Evolutionary conservation across 768 basidiomycete genomes (phyloP).

Genomic region (Kwoniella bestiolae): DNA sequence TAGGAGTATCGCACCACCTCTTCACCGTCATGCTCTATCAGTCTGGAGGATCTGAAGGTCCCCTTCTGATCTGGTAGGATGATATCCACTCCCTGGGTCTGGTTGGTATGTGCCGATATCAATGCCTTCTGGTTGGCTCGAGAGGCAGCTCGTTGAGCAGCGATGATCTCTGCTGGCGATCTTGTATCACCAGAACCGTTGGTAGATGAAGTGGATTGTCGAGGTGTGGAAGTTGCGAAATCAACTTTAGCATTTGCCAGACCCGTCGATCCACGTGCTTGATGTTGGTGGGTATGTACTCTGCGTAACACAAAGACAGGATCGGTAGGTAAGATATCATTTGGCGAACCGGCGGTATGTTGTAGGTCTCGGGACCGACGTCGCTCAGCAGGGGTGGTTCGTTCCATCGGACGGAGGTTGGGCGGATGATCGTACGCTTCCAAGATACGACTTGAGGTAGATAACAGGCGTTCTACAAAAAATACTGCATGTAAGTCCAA

Average conservation of each 20-base stretch:
- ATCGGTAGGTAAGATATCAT: slow-evolving; percentile 80
- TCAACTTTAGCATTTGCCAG: slow-evolving; percentile 13
- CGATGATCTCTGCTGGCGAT: slow-evolving; percentile 87
- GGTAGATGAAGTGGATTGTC: background rate
- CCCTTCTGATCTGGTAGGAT: slow-evolving; percentile 78
- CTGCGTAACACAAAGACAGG: slow-evolving; percentile 89
- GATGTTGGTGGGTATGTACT: slow-evolving; percentile 60
- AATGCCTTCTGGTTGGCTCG: slow-evolving; percentile 85
- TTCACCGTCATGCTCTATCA: slow-evolving; percentile 61
- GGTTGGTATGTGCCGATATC: slow-evolving; percentile 81
- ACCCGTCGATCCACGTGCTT: background rate
- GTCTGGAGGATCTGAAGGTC: slow-evolving; percentile 80
- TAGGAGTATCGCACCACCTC: slow-evolving; percentile 90
- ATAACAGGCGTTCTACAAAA: slow-evolving; percentile 71
- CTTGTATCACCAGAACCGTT: background rate
- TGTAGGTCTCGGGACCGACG: slow-evolving; percentile 86
- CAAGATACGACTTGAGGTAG: slow-evolving; percentile 78
- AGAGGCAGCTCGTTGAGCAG: slow-evolving; percentile 83
- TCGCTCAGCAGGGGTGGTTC: slow-evolving; percentile 67
- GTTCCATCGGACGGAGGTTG: slow-evolving; percentile 67
- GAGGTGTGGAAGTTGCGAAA: slow-evolving; percentile 2
- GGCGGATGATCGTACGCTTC: slow-evolving; percentile 83
- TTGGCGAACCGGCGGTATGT: slow-evolving; percentile 68
- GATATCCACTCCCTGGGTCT: slow-evolving; percentile 84
- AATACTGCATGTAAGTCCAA: slow-evolving; percentile 25